Base-by-base conservation (phyloP, 2,329 filamentous ascomycete genomes). In the Aureobasidium mangrovei region DNA sequence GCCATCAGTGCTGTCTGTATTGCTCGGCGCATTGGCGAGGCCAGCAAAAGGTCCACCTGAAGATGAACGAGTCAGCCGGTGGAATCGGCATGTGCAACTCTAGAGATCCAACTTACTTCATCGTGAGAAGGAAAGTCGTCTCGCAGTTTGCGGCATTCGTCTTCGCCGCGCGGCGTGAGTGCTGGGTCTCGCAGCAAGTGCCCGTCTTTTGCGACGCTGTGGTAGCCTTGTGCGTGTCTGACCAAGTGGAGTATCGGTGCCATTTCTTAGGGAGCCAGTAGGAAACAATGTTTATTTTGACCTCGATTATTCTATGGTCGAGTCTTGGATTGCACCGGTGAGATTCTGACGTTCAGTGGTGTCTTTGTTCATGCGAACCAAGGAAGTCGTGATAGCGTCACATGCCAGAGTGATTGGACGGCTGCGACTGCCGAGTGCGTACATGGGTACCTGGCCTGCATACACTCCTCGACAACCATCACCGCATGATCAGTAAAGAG, bases 171-270 rank as follows among this genome's bases (percentile, higher is more conserved):
- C 6, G 59, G 58, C 29, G 64, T 66, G 24, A 65, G 56, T 9
- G 49, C 39, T 9, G 64, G 61, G 45, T 66, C 64, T 7, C 56
- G 59, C 7, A 66, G 59, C 35, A 59, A 43, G 42, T 62, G 58
- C 10, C 64, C 64, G 12, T 66, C 56, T 27, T 60, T 57, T 1
- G 57, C 55, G 44, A 65, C 59, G 9, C 58, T 60, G 54, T 66
- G 64, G 40, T 58, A 65, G 35, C 64, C 64, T 59, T 65, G 62
- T 1, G 61, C 64, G 57, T 66, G 64, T 33, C 64, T 59, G 61
- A 66, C 64, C 8, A 65, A 47, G 55, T 65, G 61, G 10, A 64
- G 28, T 35, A 60, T 56, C 6, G 62, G 63, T 10, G 62, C 48
- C 63, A 65, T 56, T 31, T 18, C 18, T 18, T 18, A 18, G 18